These are phyloP conservation scores for Austroboletus novae-zelandiae DNA, from an alignment of 1,284 basidiomycete genomes.

Conservation along the genomic window DNA sequence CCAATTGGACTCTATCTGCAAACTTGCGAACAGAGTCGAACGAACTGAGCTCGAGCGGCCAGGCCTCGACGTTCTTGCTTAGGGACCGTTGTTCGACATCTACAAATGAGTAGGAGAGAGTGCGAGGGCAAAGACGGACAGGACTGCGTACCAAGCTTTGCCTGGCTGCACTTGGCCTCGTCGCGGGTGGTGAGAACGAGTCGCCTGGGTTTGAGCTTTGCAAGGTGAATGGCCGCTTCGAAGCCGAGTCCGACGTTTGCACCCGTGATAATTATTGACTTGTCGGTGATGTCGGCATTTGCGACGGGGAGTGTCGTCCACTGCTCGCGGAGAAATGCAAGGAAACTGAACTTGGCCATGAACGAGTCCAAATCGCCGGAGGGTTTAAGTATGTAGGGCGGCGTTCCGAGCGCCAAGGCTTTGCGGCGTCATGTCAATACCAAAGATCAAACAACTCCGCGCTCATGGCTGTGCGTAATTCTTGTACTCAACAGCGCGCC, in stretches of 20 bases:
- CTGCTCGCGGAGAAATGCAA: slow-evolving; percentile 22
- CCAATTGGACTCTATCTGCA: slow-evolving; percentile 23
- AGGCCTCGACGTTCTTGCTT: slow-evolving; percentile 21
- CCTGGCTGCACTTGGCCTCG: slow-evolving; percentile 21
- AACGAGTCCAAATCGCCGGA: not conserved
- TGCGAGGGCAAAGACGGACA: not conserved
- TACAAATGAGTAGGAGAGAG: slow-evolving; percentile 2
- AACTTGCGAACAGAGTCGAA: slow-evolving; percentile 32
- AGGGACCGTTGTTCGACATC: slow-evolving; percentile 18
- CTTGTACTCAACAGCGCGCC: too few species aligned
- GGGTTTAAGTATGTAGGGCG: too few species aligned
- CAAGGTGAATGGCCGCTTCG: slow-evolving; percentile 31
- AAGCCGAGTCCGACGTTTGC: slow-evolving; percentile 35
- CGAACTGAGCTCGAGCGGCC: slow-evolving; percentile 27
- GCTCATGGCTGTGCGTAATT: too few species aligned
- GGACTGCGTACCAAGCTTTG: slow-evolving; percentile 20
- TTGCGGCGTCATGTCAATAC: too few species aligned
- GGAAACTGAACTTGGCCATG: slow-evolving; percentile 23
- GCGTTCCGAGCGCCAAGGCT: too few species aligned
- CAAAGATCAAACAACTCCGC: too few species aligned
- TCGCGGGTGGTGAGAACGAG: slow-evolving; percentile 32
- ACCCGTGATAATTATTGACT: slow-evolving; percentile 31
- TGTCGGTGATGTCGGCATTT: slow-evolving; percentile 27
- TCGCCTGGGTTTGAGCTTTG: slow-evolving; percentile 25
- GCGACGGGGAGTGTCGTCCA: slow-evolving; percentile 24